Conservation (phyloP, 2,329 filamentous ascomycete species). For the Sporothrix pallida region DNA sequence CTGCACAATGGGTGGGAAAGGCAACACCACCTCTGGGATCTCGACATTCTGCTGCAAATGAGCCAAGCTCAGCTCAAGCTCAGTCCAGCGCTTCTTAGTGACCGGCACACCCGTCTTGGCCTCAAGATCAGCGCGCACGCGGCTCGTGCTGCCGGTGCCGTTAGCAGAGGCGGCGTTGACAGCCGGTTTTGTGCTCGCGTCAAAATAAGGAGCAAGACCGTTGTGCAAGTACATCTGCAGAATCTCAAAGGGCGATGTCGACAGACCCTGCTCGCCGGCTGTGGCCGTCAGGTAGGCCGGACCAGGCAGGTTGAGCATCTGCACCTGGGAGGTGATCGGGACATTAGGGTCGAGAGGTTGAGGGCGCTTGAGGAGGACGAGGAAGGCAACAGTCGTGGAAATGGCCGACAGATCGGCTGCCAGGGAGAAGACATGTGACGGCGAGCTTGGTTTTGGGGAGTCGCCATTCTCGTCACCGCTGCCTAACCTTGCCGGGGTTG, state of each 20-base stretch:
- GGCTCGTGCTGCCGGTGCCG: constrained; percentile 32
- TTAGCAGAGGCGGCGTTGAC: constrained; percentile 65
- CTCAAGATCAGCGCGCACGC: constrained; percentile 79
- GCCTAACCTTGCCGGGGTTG: constrained; percentile 40
- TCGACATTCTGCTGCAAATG: constrained; percentile 98
- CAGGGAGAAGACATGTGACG: constrained; percentile 74
- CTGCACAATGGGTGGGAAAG: constrained; percentile 88
- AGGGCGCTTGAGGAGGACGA: constrained; percentile 88
- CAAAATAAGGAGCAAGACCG: constrained; percentile 93
- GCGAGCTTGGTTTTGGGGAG: neutral
- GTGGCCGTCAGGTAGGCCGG: constrained; percentile 71
- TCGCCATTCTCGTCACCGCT: constrained; percentile 53
- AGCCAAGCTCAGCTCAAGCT: constrained; percentile 85
- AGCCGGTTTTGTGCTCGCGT: constrained; percentile 86
- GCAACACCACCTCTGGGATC: constrained; percentile 87
- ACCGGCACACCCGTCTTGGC: constrained; percentile 93
- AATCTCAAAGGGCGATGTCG: constrained; percentile 86
- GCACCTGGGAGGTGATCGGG: constrained; percentile 85
- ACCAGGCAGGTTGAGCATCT: constrained; percentile 90
- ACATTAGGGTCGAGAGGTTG: constrained; percentile 82
- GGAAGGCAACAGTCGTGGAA: constrained; percentile 79
- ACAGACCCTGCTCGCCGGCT: constrained; percentile 71
- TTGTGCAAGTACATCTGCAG: constrained; percentile 91
- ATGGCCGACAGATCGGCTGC: constrained; percentile 81
- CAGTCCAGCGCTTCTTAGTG: constrained; percentile 96